Conservation (phyloP, 2,329 filamentous ascomycete genomes). For the Parastagonospora nodorum region DNA sequence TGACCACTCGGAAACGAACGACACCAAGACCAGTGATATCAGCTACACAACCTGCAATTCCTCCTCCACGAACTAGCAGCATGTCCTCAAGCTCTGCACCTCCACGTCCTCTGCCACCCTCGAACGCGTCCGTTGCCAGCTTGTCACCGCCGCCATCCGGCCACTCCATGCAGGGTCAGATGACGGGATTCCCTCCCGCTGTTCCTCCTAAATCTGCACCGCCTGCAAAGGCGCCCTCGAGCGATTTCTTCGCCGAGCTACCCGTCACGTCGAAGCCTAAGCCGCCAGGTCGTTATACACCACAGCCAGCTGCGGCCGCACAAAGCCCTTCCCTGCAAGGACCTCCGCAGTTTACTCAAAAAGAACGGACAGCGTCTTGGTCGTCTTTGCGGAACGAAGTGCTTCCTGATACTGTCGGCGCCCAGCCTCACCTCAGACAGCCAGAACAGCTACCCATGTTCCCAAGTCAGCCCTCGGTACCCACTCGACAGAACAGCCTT, state of each 20-base stretch:
- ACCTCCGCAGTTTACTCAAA: slow-evolving; percentile 32
- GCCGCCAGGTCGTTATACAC: slow-evolving; percentile 46
- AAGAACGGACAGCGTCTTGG: slow-evolving; percentile 44
- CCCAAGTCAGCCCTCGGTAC: slow-evolving; percentile 38
- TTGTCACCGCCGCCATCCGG: slow-evolving; percentile 49
- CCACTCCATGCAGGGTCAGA: slow-evolving; percentile 41
- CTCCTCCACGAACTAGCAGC: slow-evolving; percentile 67
- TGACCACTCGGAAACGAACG: slow-evolving; percentile 68
- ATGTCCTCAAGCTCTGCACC: slow-evolving; percentile 43
- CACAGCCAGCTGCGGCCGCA: slow-evolving; percentile 36
- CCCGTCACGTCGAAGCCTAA: slow-evolving; percentile 51
- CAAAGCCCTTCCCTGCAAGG: slow-evolving; percentile 28
- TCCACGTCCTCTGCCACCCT: slow-evolving; percentile 28
- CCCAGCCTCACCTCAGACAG: slow-evolving; percentile 43
- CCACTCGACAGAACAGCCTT: slow-evolving; percentile 36
- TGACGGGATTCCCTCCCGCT: slow-evolving; percentile 33
- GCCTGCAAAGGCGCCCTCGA: slow-evolving; percentile 35
- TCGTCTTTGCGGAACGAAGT: slow-evolving; percentile 44
- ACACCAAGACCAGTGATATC: slow-evolving; percentile 36
- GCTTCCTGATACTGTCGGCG: slow-evolving; percentile 31
- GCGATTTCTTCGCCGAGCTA: slow-evolving; percentile 56
- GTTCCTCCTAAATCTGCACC: slow-evolving; percentile 32
- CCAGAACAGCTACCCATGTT: slow-evolving; percentile 50
- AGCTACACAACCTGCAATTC: slow-evolving; percentile 49
- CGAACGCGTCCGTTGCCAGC: slow-evolving; percentile 40